Percentiles rank a stretch among this genome's conserved stretches.
These are phyloP conservation scores for Proliferodiscus dingleyae DNA, from an alignment of 2,329 filamentous ascomycete genomes.

Conservation along the genomic window DNA sequence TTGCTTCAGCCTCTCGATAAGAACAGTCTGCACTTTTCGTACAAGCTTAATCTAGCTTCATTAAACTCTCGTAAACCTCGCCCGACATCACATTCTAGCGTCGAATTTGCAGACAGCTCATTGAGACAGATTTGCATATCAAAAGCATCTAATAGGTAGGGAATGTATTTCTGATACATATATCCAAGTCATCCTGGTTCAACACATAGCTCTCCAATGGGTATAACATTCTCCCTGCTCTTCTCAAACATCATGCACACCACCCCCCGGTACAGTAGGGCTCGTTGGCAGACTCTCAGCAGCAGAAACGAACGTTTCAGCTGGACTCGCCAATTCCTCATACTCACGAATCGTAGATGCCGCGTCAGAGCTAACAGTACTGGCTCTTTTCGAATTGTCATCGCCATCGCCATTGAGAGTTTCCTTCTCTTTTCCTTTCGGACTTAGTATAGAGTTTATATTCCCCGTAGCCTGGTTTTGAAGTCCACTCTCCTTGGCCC, in stretches of 20 bases:
- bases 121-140: too few relatives aligned
- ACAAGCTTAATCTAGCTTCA: too few relatives aligned
- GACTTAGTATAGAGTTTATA: background rate
- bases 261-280: background rate
- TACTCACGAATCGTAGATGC: slow-evolving; percentile 14
- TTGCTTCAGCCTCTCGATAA: too few relatives aligned
- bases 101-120: too few relatives aligned
- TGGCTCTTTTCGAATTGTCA: background rate
- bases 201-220: too few relatives aligned
- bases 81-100: too few relatives aligned
- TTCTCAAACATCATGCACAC: too few relatives aligned
- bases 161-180: background rate
- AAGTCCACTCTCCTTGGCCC: slow-evolving; percentile 15
- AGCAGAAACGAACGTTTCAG: slow-evolving; percentile 54
- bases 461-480: slow-evolving; percentile 1
- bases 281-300: background rate
- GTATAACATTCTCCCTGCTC: background rate
- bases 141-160: too few relatives aligned
- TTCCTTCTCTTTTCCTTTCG: slow-evolving; percentile 8
- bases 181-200: background rate
- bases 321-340: slow-evolving; percentile 19
- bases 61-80: too few relatives aligned
- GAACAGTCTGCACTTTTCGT: too few relatives aligned
- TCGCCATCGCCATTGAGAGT: background rate
- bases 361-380: background rate